These are phyloP conservation scores for Trifolium pratense DNA, from an alignment of 306 rosid species.

Conservation along the genomic window DNA sequence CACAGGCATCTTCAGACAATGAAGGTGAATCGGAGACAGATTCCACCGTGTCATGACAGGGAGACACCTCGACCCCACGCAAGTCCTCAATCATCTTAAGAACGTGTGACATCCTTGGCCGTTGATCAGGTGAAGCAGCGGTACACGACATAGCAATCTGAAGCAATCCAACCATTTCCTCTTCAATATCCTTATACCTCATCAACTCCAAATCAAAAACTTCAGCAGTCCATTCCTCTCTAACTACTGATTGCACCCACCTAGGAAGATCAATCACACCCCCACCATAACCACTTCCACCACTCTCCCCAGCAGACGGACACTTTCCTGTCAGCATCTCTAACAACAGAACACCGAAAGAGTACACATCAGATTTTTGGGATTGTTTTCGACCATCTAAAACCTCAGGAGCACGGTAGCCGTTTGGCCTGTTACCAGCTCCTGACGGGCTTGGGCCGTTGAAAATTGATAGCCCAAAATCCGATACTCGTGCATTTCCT, in stretches of 20 bases:
- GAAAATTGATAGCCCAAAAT: constrained; percentile 77
- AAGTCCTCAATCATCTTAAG: constrained; percentile 90
- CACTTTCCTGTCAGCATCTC: constrained; percentile 92
- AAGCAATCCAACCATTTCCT: constrained; percentile 94
- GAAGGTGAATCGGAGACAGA: constrained; percentile 87
- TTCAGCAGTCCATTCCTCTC: constrained; percentile 99
- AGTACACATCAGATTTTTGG: constrained; percentile 78
- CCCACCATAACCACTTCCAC: constrained; percentile 53
- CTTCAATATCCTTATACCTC: constrained; percentile 96
- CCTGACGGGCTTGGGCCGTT: constrained; percentile 46
- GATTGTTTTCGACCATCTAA: constrained; percentile 69
- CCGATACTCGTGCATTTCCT: constrained; percentile 79
- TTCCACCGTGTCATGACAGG: constrained; percentile 66
- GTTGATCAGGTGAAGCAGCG: constrained; percentile 69
- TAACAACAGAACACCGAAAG: constrained; percentile 82
- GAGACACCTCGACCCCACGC: constrained; percentile 80
- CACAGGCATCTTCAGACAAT: constrained; percentile 74
- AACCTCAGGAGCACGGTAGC: constrained; percentile 89
- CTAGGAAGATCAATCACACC: constrained; percentile 74
- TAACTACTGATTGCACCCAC: constrained; percentile 98
- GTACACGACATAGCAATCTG: constrained; percentile 87
- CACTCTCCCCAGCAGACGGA: constrained; percentile 64
- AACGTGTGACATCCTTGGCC: constrained; percentile 83
- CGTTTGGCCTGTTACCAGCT: constrained; percentile 56
- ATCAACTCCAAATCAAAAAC: constrained; percentile 93